These are phyloP conservation scores for Pascua sp. DNA, from an alignment of 1,284 basidiomycete species.

Conservation along the genomic window DNA sequence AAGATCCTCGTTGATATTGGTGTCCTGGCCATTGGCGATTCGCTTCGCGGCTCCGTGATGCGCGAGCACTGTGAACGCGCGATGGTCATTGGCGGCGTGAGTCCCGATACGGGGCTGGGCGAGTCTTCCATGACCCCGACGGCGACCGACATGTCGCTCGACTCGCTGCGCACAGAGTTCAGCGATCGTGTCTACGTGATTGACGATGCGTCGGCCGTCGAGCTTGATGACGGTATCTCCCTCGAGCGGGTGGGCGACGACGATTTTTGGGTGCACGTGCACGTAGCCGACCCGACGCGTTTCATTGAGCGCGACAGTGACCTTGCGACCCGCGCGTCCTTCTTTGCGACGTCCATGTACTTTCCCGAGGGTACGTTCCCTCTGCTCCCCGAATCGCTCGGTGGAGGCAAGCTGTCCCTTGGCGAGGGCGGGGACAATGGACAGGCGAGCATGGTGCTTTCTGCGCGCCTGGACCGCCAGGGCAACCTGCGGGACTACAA, in stretches of 20 bases:
- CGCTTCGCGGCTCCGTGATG: conserved; percentile 37
- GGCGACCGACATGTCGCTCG: conserved; percentile 15
- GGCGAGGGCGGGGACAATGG: conserved; percentile 51
- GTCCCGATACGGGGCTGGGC: neutral
- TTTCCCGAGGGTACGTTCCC: conserved; percentile 63
- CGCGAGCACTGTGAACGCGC: conserved; percentile 24
- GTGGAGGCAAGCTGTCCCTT: conserved; percentile 58
- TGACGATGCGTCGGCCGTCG: conserved; percentile 74
- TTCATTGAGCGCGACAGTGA: conserved; percentile 67
- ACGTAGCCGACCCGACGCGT: conserved; percentile 89
- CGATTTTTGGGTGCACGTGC: conserved; percentile 78
- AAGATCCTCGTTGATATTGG: conserved; percentile 64
- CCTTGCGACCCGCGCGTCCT: conserved; percentile 59
- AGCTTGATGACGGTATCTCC: conserved; percentile 93
- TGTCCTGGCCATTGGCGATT: conserved; percentile 67
- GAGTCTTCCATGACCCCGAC: conserved; percentile 9
- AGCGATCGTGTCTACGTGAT: conserved; percentile 80
- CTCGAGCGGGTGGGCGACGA: conserved; percentile 63
- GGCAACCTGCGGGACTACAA: conserved; percentile 70
- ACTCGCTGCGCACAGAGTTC: conserved; percentile 67
- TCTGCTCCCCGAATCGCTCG: conserved; percentile 60
- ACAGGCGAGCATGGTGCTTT: conserved; percentile 72
- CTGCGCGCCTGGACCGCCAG: conserved; percentile 61
- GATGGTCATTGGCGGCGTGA: neutral
- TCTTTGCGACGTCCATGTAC: conserved; percentile 59